Evolutionary conservation across 108 stramenopile genomes (phyloP).

Genomic region (Pseudonitzschia multiseries): DNA sequence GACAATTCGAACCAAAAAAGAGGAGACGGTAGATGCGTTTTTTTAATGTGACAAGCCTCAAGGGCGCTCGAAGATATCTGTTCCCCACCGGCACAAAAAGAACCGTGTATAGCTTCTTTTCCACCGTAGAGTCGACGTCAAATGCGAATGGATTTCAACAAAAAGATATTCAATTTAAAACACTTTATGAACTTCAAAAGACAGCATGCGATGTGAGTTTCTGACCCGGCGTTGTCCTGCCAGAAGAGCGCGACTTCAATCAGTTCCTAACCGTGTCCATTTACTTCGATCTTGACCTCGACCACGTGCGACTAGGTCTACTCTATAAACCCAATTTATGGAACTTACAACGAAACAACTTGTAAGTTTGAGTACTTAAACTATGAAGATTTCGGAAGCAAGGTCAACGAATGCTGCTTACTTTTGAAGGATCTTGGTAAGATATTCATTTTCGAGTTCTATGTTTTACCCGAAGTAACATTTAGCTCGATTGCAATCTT

Average conservation of each 20-base stretch:
- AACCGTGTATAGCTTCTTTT: too few relatives aligned
- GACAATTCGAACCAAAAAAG: too few relatives aligned
- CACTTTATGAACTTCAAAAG: slow-evolving; percentile 74
- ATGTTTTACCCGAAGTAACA: not conserved
- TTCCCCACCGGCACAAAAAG: too few relatives aligned
- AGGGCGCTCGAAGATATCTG: too few relatives aligned
- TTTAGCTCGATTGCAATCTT: not conserved
- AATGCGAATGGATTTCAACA: too few relatives aligned
- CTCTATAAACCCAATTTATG: slow-evolving; percentile 61
- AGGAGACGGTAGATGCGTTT: too few relatives aligned
- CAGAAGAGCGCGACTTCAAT: not conserved
- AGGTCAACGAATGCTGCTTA: slow-evolving; percentile 57
- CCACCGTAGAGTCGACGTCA: too few relatives aligned
- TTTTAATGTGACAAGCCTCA: too few relatives aligned
- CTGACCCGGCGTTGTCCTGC: not conserved
- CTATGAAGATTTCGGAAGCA: slow-evolving; percentile 60
- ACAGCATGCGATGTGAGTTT: slow-evolving; percentile 42
- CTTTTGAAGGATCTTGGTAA: slow-evolving; percentile 72
- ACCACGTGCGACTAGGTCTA: slow-evolving; percentile 17
- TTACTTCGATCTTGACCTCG: not conserved
- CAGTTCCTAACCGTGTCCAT: not conserved
- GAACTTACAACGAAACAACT: slow-evolving; percentile 54
- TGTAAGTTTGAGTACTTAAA: slow-evolving; percentile 69
- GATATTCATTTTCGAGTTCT: slow-evolving; percentile 7
- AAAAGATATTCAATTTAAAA: slow-evolving; percentile 50